A percentile compares a stretch with the other conserved stretches of the same genome.
phyloP scores from a whole-genome alignment of 192 early-diverging fungal genomes.

The Spizellomyces sp. region DNA sequence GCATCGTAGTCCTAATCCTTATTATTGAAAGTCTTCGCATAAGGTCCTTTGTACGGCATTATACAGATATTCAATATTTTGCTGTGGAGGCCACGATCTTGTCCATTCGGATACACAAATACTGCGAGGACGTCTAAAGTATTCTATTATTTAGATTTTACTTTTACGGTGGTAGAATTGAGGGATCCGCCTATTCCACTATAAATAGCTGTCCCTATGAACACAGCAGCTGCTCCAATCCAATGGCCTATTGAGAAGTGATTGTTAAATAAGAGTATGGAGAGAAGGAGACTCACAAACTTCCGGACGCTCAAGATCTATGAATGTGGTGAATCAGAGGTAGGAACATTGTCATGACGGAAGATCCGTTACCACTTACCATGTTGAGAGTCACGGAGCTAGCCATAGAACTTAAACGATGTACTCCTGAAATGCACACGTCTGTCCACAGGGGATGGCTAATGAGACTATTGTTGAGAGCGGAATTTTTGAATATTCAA shows the following conservation, averaged over 20 bases:
- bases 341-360: not conserved
- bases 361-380: conserved; percentile 18
- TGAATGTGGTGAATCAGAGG: not conserved
- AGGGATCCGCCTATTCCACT: not conserved
- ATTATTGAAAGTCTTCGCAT: too few species aligned
- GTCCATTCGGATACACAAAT: too few species aligned
- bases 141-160: too few species aligned
- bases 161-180: too few species aligned
- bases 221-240: conserved; percentile 73
- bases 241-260: conserved; percentile 65
- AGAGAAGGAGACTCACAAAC: conserved; percentile 78
- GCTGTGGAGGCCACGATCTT: too few species aligned
- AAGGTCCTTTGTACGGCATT: too few species aligned
- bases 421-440: conserved; percentile 87
- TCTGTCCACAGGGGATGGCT: conserved; percentile 30
- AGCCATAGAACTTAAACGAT: conserved; percentile 75
- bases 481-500: not conserved
- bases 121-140: too few species aligned
- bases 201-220: conserved; percentile 81
- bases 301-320: conserved; percentile 80
- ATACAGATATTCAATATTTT: too few species aligned
- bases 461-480: not conserved
- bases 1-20: too few species aligned
- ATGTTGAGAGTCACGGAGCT: conserved; percentile 83
- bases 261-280: conserved; percentile 79